phyloP scores from a whole-genome alignment of 73 alveolate species.

The Paramecium tetraurelia region DNA sequence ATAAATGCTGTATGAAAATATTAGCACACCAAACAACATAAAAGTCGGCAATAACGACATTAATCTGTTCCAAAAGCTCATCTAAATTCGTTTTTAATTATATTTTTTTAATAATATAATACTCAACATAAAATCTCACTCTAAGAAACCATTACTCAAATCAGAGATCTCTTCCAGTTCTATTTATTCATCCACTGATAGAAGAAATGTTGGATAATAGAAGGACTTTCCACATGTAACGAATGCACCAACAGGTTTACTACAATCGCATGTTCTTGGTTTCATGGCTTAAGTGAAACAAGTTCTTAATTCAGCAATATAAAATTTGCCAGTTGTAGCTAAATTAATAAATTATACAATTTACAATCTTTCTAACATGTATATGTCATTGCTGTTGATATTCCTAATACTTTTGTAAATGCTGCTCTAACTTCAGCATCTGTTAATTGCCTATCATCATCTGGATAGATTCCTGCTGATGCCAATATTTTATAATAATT shows the following conservation, averaged over 20 bases:
- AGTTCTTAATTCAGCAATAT: conserved; percentile 22
- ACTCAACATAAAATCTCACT: neutral
- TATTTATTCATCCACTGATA: neutral
- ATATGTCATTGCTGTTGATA: neutral
- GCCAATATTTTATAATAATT: conserved; percentile 44
- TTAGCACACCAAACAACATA: neutral
- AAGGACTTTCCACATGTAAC: conserved; percentile 35
- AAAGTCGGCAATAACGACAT: conserved; percentile 5
- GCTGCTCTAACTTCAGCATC: neutral
- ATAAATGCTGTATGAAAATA: neutral
- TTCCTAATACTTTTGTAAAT: neutral
- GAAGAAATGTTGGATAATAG: neutral
- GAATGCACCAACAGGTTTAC: neutral
- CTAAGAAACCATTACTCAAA: neutral
- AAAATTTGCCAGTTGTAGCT: conserved; percentile 25
- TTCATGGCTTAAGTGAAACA: conserved; percentile 21
- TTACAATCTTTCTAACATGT: conserved; percentile 20
- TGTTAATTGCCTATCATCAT: conserved; percentile 8
- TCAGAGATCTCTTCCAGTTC: neutral
- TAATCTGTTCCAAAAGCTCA: neutral
- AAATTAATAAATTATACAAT: neutral
- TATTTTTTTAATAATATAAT: neutral
- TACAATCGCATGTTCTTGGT: conserved; percentile 31
- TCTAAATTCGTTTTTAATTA: conserved; percentile 32
- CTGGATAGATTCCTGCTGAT: conserved; percentile 43